phyloP scores from a whole-genome alignment of 1,284 basidiomycete species.

The Ceratobasidium sp. region DNA sequence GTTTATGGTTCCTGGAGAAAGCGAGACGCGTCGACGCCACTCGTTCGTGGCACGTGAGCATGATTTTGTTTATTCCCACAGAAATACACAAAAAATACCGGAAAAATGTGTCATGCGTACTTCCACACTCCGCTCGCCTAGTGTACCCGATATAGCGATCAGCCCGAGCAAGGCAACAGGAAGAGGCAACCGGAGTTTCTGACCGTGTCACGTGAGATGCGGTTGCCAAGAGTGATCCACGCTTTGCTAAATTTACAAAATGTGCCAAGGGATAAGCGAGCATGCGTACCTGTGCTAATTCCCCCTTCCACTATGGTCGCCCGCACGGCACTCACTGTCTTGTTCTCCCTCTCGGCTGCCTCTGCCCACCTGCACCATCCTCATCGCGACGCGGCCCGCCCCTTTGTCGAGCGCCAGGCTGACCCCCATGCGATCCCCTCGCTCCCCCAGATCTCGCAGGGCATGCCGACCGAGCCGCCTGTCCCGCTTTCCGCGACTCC shows the following conservation, averaged over 20 bases:
- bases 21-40: constrained; percentile 10
- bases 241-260: constrained; percentile 31
- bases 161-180: constrained; percentile 1
- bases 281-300: neutral
- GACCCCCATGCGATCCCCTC: constrained; percentile 43
- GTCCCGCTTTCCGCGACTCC: constrained; percentile 52
- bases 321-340: constrained; percentile 42
- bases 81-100: neutral
- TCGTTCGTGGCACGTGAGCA: neutral
- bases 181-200: neutral
- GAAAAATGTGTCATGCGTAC: neutral
- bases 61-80: neutral
- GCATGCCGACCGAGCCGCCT: constrained; percentile 46
- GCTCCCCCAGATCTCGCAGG: constrained; percentile 31
- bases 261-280: constrained; percentile 31
- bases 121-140: neutral
- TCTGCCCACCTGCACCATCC: constrained; percentile 17
- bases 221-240: constrained; percentile 32
- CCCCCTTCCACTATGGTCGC: constrained; percentile 23
- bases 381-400: constrained; percentile 3
- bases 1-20: constrained; percentile 19
- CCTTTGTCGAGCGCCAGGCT: constrained; percentile 10
- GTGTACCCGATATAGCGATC: no score
- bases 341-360: constrained; percentile 2
- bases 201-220: constrained; percentile 11